A percentile compares a stretch with the other conserved stretches of the same genome.
Evolutionary conservation across 1,284 basidiomycete genomes (phyloP).

Genomic region (Ceratobasidium sp.): DNA sequence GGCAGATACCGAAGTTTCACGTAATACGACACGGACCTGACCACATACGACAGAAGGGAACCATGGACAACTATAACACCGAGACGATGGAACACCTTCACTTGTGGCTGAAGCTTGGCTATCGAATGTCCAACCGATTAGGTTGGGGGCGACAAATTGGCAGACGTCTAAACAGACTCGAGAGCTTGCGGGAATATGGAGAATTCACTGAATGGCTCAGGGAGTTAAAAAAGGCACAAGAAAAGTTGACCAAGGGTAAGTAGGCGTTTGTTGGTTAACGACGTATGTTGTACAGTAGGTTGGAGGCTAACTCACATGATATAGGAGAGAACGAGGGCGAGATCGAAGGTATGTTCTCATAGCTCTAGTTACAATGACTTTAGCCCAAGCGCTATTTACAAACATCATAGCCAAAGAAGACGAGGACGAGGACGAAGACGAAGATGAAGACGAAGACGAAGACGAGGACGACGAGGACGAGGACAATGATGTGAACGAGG

Average conservation of each 20-base stretch:
- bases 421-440: too few species aligned
- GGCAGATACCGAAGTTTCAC: slow-evolving; percentile 13
- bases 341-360: too few species aligned
- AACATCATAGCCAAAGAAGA: too few species aligned
- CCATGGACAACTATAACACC: slow-evolving; percentile 21
- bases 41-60: slow-evolving; percentile 9
- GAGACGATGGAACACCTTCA: slow-evolving; percentile 31
- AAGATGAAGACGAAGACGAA: too few species aligned
- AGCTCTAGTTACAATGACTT: too few species aligned
- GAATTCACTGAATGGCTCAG: neutral
- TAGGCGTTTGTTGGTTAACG: neutral
- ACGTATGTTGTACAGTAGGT: too few species aligned
- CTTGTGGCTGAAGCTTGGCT: neutral
- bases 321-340: too few species aligned
- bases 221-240: neutral
- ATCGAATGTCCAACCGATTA: neutral
- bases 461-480: neutral
- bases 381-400: too few species aligned
- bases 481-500: neutral
- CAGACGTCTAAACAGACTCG: neutral
- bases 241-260: neutral
- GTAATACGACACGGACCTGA: neutral
- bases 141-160: neutral
- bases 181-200: neutral
- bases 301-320: too few species aligned